Evolutionary conservation across 768 basidiomycete species (phyloP).

Genomic region (Roridomyces roridus): DNA sequence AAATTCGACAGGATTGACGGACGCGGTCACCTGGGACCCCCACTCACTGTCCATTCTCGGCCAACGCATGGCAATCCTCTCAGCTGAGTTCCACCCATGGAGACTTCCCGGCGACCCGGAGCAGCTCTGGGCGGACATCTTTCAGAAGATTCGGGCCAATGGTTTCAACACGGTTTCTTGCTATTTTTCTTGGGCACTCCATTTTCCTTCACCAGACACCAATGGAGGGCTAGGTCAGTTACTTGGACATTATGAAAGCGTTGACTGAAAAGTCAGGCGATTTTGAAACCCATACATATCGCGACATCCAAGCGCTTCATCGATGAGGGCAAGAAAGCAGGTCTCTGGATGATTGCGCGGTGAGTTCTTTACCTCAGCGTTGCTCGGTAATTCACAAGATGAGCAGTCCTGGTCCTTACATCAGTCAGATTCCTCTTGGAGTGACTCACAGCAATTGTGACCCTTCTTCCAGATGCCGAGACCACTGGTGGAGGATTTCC

Average conservation of each 20-base stretch:
- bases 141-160: too few species aligned
- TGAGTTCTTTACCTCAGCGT: slow-evolving; percentile 17
- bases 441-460: background rate
- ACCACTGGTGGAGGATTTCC: slow-evolving; percentile 65
- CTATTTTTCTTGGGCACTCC: slow-evolving; percentile 65
- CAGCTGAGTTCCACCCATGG: slow-evolving; percentile 71
- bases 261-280: slow-evolving; percentile 32
- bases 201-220: slow-evolving; percentile 54
- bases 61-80: slow-evolving; percentile 62
- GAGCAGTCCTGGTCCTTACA: slow-evolving; percentile 56
- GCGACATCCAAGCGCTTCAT: slow-evolving; percentile 60
- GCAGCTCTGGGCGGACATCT: too few species aligned
- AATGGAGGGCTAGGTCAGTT: slow-evolving; percentile 43
- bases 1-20: slow-evolving; percentile 52
- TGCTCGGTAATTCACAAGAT: background rate
- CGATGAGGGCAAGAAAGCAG: slow-evolving; percentile 55
- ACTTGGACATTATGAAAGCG: too few species aligned
- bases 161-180: slow-evolving; percentile 67
- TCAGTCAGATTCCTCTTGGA: slow-evolving; percentile 41
- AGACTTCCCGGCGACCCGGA: slow-evolving; percentile 56
- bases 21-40: slow-evolving; percentile 63
- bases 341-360: slow-evolving; percentile 64
- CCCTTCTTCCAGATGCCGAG: slow-evolving; percentile 44
- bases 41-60: slow-evolving; percentile 64
- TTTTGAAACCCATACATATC: slow-evolving; percentile 54